A percentile compares a stretch with the other conserved stretches of the same genome.
These are phyloP conservation scores for Beta corolliflora DNA, from an alignment of 179 eudicot species.

Conservation along the genomic window DNA sequence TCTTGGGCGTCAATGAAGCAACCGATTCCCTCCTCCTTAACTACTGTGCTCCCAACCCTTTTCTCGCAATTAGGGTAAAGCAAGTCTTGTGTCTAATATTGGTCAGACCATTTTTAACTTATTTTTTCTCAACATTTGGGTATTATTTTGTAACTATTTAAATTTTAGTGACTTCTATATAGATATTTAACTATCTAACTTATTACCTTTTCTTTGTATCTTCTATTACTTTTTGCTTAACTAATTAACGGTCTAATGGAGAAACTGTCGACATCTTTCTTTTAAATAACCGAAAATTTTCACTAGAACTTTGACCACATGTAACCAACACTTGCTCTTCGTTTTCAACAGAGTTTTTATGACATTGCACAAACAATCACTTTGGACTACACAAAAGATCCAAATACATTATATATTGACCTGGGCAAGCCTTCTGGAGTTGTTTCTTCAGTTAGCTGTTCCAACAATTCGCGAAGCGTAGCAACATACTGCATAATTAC, in stretches of 20 bases:
- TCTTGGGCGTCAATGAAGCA: not conserved
- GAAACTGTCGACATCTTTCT: too few species aligned
- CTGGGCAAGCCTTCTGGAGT: slow-evolving; percentile 80
- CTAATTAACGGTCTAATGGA: too few species aligned
- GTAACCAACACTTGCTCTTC: not conserved
- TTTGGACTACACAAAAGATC: not conserved
- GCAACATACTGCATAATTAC: slow-evolving; percentile 66
- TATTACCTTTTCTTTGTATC: too few species aligned
- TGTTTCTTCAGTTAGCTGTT: slow-evolving; percentile 71
- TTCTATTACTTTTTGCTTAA: too few species aligned
- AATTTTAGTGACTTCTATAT: too few species aligned
- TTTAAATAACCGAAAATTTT: too few species aligned
- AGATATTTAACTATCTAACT: too few species aligned
- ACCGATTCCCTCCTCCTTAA: not conserved
- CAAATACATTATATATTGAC: slow-evolving; percentile 29
- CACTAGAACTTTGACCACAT: not conserved
- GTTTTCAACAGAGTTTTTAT: not conserved
- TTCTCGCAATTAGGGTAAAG: not conserved
- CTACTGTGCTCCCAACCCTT: not conserved
- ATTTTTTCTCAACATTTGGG: too few species aligned
- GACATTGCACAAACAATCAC: not conserved
- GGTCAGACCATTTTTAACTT: too few species aligned
- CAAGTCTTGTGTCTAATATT: too few species aligned
- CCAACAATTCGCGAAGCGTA: slow-evolving; percentile 77
- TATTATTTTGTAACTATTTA: too few species aligned